These are phyloP conservation scores for Candida sp. DNA, from an alignment of 1,139 yeast genomes.

Conservation along the genomic window DNA sequence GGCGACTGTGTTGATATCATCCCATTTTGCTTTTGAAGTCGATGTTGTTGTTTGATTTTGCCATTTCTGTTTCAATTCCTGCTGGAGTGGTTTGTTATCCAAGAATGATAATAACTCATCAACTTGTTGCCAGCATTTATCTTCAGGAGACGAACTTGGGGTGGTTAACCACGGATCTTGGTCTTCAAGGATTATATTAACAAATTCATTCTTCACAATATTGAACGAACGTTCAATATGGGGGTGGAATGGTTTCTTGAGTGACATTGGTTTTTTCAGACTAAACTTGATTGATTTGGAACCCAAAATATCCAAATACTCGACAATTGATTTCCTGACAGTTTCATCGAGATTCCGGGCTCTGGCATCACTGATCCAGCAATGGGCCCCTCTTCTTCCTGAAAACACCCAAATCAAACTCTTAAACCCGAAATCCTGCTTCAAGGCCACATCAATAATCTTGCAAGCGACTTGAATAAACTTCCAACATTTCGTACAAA, in stretches of 20 bases:
- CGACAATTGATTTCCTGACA: constrained; percentile 73
- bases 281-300: constrained; percentile 34
- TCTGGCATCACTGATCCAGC: constrained; percentile 91
- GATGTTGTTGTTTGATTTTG: constrained; percentile 27
- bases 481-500: constrained; percentile 91
- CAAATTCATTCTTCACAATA: constrained; percentile 60
- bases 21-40: constrained; percentile 64
- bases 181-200: constrained; percentile 63
- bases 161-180: constrained; percentile 75
- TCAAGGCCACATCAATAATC: constrained; percentile 66
- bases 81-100: constrained; percentile 49
- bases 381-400: constrained; percentile 99
- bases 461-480: constrained; percentile 86
- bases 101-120: constrained; percentile 57
- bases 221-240: constrained; percentile 75
- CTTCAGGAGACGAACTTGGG: constrained; percentile 11
- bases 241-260: constrained; percentile 88
- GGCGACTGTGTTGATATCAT: constrained; percentile 67
- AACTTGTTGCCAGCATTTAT: constrained; percentile 35
- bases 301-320: constrained; percentile 76
- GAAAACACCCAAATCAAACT: constrained; percentile 94
- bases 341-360: constrained; percentile 75
- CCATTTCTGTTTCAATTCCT: constrained; percentile 48
- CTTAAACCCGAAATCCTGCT: constrained; percentile 87
- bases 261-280: constrained; percentile 36